A percentile compares a stretch with the other conserved stretches of the same genome.
Conservation (phyloP, 305 asterid genomes). For the Vinca major region DNA sequence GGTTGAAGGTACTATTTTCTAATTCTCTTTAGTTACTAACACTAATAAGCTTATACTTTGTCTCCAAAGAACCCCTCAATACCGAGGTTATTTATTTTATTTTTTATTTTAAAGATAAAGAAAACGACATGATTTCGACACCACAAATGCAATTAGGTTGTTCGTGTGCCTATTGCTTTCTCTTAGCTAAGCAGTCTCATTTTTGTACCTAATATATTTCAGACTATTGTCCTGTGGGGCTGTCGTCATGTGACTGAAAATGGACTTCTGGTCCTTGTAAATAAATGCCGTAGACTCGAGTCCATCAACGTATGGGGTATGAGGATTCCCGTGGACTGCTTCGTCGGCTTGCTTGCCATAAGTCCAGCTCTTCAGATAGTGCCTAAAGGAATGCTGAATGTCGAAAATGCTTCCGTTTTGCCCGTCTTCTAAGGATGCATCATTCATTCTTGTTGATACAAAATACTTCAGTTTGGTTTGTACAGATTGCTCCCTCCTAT, state of each 20-base stretch:
- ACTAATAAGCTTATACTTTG: no score
- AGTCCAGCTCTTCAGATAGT: conserved; percentile 78
- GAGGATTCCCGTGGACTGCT: conserved; percentile 66
- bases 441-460: not conserved
- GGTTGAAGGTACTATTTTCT: conserved; percentile 48
- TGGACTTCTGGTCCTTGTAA: conserved; percentile 70
- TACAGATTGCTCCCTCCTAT: conserved; percentile 11
- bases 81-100: no score
- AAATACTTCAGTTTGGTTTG: not conserved
- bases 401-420: conserved; percentile 29
- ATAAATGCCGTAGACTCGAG: conserved; percentile 61
- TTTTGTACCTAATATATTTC: conserved; percentile 9
- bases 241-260: conserved; percentile 77
- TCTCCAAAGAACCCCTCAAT: no score
- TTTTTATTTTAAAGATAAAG: no score
- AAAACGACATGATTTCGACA: no score
- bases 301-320: conserved; percentile 89
- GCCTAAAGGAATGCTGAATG: conserved; percentile 46
- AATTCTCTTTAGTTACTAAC: not conserved
- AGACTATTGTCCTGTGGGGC: conserved; percentile 79
- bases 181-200: not conserved
- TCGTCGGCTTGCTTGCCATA: conserved; percentile 47
- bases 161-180: not conserved
- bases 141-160: not conserved
- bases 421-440: conserved; percentile 35